phyloP scores from a whole-genome alignment of 257 asterid genomes.

The Forsythia viridissima region DNA sequence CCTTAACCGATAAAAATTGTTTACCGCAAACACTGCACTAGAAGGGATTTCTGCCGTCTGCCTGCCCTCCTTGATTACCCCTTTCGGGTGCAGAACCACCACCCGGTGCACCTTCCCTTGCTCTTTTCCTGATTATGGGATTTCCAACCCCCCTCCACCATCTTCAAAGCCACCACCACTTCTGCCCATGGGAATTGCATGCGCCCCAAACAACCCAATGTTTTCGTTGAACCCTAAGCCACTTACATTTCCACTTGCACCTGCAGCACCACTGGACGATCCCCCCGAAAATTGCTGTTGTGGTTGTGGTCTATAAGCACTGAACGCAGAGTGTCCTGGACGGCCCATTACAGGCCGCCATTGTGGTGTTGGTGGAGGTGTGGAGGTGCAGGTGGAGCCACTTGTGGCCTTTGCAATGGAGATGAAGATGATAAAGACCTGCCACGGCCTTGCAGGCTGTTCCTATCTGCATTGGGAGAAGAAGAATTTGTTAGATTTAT shows the following conservation, averaged over 20 bases:
- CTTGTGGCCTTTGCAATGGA: not conserved
- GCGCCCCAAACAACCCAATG: not conserved
- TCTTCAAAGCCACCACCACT: not conserved
- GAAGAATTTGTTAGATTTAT: too few species aligned
- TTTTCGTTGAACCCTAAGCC: not conserved
- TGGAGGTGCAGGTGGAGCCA: too few species aligned
- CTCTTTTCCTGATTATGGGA: conserved; percentile 23
- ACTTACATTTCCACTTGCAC: conserved; percentile 2
- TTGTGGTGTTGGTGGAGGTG: too few species aligned
- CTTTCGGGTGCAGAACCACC: too few species aligned
- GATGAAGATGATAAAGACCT: not conserved
- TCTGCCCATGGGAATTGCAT: not conserved
- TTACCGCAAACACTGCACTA: conserved; percentile 28
- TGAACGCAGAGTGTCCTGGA: conserved; percentile 29
- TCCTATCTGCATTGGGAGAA: too few species aligned
- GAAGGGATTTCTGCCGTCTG: too few species aligned
- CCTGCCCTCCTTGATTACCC: too few species aligned
- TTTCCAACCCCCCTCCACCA: not conserved
- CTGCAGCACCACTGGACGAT: not conserved
- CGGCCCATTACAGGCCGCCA: conserved; percentile 20
- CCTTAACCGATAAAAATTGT: not conserved
- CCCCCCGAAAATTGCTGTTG: not conserved
- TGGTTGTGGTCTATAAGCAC: not conserved
- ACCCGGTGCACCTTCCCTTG: not conserved
- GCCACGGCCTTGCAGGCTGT: too few species aligned